phyloP scores from a whole-genome alignment of 1,284 basidiomycete species.

The Cutaneotrichosporon cavernicola region DNA sequence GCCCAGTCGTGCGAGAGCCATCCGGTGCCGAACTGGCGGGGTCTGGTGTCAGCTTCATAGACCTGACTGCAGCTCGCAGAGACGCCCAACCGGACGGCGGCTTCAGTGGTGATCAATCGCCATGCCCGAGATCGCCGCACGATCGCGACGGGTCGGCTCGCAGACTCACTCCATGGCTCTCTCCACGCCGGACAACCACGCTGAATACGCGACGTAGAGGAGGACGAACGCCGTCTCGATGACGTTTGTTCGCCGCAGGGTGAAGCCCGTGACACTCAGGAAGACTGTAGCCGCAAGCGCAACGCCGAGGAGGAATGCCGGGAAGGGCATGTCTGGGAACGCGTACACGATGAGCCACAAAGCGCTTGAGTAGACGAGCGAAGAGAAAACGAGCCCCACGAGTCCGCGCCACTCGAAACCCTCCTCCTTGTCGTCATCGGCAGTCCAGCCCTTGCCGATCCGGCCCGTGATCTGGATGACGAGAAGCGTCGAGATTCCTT shows the following conservation, averaged over 20 bases:
- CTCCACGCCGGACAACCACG: slow-evolving; percentile 52
- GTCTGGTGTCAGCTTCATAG: slow-evolving; percentile 27
- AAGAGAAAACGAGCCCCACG: slow-evolving; percentile 47
- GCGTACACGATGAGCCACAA: slow-evolving; percentile 41
- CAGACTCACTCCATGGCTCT: slow-evolving; percentile 48
- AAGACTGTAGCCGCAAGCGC: slow-evolving; percentile 61
- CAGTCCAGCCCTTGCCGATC: slow-evolving; percentile 53
- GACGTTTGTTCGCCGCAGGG: slow-evolving; percentile 81
- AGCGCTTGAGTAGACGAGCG: slow-evolving; percentile 49
- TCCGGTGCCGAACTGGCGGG: slow-evolving; percentile 44
- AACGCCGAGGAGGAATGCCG: slow-evolving; percentile 50
- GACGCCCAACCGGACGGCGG: too few relatives aligned
- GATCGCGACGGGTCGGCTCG: neutral
- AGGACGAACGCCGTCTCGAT: slow-evolving; percentile 86
- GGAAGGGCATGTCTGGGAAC: slow-evolving; percentile 40
- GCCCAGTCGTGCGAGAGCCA: slow-evolving; percentile 40
- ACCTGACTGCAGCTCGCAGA: neutral
- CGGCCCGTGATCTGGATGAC: slow-evolving; percentile 52
- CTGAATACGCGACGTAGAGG: slow-evolving; percentile 67
- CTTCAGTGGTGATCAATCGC: neutral
- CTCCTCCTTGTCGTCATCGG: slow-evolving; percentile 51
- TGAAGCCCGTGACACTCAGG: slow-evolving; percentile 85
- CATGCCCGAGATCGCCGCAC: neutral
- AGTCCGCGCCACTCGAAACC: slow-evolving; percentile 53
- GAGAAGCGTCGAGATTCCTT: slow-evolving; percentile 50